Percentiles rank a stretch among this genome's conserved stretches.
phyloP scores from a whole-genome alignment of 2,329 filamentous ascomycete genomes.

The Xylariaceae sp. region DNA sequence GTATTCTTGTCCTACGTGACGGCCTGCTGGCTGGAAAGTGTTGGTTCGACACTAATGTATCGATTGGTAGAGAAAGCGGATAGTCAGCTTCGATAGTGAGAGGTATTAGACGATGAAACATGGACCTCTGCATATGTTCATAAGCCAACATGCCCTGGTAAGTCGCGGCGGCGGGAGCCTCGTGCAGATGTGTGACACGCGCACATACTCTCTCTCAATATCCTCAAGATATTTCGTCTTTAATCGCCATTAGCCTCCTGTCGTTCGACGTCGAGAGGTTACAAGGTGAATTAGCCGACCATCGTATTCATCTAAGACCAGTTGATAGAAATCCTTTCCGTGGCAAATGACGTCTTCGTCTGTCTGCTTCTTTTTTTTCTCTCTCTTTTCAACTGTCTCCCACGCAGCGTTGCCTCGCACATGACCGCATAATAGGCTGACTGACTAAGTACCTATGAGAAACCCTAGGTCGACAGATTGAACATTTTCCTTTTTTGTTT shows the following conservation, averaged over 20 bases:
- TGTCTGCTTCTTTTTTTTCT: neutral
- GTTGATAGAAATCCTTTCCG: neutral
- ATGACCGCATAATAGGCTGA: neutral
- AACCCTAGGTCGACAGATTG: neutral
- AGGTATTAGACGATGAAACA: neutral
- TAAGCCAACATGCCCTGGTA: neutral
- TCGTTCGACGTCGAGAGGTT: neutral
- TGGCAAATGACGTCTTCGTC: slow-evolving; percentile 1
- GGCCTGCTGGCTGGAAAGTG: neutral
- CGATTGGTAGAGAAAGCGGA: neutral
- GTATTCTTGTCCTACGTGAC: slow-evolving; percentile 5
- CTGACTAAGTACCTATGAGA: neutral
- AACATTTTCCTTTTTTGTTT: too few relatives aligned
- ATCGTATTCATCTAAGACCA: neutral
- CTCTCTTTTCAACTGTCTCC: neutral
- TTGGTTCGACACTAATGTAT: neutral
- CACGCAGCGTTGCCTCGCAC: neutral
- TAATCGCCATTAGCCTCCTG: neutral
- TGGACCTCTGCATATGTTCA: neutral
- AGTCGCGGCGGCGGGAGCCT: neutral
- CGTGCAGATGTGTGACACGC: too few relatives aligned
- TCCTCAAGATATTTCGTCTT: neutral
- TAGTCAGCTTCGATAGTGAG: neutral
- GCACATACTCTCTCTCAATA: neutral
- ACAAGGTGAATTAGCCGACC: neutral